These are phyloP conservation scores for Malus hybrid DNA, from an alignment of 331 rosid species.

Conservation along the genomic window DNA sequence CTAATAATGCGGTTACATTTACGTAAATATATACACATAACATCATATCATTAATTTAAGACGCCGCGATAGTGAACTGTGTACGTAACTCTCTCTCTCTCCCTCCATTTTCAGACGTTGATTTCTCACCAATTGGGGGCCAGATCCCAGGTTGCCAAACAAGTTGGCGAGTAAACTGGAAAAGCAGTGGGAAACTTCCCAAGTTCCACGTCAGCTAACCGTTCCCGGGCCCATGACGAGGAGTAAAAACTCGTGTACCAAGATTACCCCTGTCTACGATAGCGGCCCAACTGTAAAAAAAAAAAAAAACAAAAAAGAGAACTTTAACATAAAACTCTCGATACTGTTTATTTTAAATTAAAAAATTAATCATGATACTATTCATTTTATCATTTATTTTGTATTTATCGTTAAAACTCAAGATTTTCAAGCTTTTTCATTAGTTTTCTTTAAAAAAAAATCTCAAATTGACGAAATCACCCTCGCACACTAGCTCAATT, in stretches of 20 bases:
- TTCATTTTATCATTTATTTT: too few species aligned
- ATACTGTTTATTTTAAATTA: too few species aligned
- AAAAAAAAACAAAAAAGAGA: too few species aligned
- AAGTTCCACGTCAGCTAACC: not conserved
- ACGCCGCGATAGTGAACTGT: fast-evolving
- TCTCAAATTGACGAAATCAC: not conserved
- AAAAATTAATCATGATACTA: too few species aligned
- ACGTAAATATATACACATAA: not conserved
- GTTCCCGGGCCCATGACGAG: not conserved
- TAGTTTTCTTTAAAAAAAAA: too few species aligned
- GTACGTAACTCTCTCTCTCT: too few species aligned
- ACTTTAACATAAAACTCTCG: too few species aligned
- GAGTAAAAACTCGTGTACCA: not conserved
- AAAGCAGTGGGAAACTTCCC: conserved; percentile 1
- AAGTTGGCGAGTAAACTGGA: not conserved
- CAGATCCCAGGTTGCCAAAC: not conserved
- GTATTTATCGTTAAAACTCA: not conserved
- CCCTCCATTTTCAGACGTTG: not conserved
- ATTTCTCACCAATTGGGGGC: not conserved
- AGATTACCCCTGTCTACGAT: too few species aligned
- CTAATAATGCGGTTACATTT: not conserved
- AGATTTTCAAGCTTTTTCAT: too few species aligned
- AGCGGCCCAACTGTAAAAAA: not conserved
- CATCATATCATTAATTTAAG: not conserved
- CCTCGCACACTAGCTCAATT: conserved; percentile 1